phyloP scores from a whole-genome alignment of 2,329 filamentous ascomycete species.

The Colletotrichum euphorbiae region DNA sequence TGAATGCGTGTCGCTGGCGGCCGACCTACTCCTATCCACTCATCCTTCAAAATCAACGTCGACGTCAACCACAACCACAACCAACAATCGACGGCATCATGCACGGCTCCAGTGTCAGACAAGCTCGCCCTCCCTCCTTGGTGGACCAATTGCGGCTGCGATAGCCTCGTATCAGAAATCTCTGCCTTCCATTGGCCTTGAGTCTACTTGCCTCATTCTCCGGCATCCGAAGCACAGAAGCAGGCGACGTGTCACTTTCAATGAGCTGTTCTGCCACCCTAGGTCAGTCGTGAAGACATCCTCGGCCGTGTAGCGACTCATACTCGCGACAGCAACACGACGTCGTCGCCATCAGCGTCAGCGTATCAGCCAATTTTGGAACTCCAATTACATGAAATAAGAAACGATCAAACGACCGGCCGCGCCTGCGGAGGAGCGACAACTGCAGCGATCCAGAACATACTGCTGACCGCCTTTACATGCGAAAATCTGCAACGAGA shows the following conservation, averaged over 20 bases:
- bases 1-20: constrained; percentile 5
- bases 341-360: background rate
- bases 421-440: background rate
- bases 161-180: background rate
- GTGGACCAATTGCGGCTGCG: background rate
- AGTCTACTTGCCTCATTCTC: background rate
- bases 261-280: constrained; percentile 18
- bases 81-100: background rate
- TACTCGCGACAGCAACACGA: background rate
- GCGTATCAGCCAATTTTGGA: background rate
- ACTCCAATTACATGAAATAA: background rate
- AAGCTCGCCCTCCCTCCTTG: background rate
- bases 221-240: background rate
- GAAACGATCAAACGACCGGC: background rate
- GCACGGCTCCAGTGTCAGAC: background rate
- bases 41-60: background rate
- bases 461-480: constrained; percentile 17
- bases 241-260: constrained; percentile 26
- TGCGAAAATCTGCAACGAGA: background rate
- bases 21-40: background rate
- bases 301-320: constrained; percentile 5
- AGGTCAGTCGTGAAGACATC: background rate
- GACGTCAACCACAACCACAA: background rate
- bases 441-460: background rate
- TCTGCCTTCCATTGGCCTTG: background rate